phyloP scores from a whole-genome alignment of 176 grass and related monocot genomes.

The Neostapfia colusana region DNA sequence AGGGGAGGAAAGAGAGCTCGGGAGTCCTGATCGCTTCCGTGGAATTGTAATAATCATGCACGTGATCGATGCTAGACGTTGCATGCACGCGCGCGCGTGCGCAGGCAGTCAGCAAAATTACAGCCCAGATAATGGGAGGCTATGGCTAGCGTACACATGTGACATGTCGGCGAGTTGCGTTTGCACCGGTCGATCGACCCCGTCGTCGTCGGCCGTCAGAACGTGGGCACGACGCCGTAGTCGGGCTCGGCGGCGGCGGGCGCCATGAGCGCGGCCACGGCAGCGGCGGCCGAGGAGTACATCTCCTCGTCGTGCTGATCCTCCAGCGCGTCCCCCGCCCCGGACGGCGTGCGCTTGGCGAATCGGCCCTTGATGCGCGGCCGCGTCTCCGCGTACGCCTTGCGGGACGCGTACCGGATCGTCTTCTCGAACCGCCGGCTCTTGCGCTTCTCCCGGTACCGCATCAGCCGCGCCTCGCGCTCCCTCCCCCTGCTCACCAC shows the following conservation, averaged over 20 bases:
- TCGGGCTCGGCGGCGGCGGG: constrained; percentile 37
- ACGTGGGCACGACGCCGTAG: constrained; percentile 71
- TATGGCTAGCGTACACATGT: constrained; percentile 2
- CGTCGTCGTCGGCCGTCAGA: constrained; percentile 25
- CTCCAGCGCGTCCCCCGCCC: constrained; percentile 10
- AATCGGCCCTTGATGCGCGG: constrained; percentile 83
- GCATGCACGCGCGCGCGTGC: constrained; percentile 15
- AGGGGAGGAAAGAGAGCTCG: neutral
- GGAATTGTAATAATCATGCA: constrained; percentile 28
- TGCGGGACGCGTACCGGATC: constrained; percentile 80
- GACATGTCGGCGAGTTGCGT: neutral
- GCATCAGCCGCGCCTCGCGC: constrained; percentile 70
- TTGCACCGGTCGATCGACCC: neutral
- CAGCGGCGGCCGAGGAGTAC: constrained; percentile 58
- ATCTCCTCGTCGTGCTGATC: constrained; percentile 61
- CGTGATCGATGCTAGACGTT: constrained; percentile 25
- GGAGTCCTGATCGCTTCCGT: constrained; percentile 42
- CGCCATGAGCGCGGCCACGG: constrained; percentile 65
- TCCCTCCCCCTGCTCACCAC: constrained; percentile 56
- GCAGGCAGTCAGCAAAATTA: constrained; percentile 48
- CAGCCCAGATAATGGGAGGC: constrained; percentile 5
- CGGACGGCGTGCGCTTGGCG: constrained; percentile 52
- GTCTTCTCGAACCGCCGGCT: constrained; percentile 82
- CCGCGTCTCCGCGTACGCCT: constrained; percentile 81
- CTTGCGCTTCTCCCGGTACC: constrained; percentile 91